A percentile compares a stretch with the other conserved stretches of the same genome.
Evolutionary conservation across 2,329 filamentous ascomycete genomes (phyloP).

Genomic region (Exophiala dermatitidis): DNA sequence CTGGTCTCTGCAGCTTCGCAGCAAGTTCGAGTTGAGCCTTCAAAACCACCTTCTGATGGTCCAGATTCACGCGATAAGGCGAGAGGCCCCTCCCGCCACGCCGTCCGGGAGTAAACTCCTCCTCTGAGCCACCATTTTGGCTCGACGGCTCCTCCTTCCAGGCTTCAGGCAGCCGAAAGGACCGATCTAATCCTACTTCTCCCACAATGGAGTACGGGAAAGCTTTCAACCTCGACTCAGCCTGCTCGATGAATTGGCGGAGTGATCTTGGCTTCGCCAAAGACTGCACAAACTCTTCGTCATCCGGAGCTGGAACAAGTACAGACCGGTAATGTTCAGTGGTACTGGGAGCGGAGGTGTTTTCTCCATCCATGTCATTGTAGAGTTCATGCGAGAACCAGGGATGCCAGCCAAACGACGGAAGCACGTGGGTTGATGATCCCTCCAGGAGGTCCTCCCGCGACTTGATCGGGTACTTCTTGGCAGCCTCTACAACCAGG

Average conservation of each 20-base stretch:
- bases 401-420: slow-evolving; percentile 61
- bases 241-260: slow-evolving; percentile 46
- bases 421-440: slow-evolving; percentile 45
- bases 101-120: slow-evolving; percentile 50
- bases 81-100: slow-evolving; percentile 53
- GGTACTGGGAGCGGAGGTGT: slow-evolving; percentile 29
- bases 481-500: slow-evolving; percentile 48
- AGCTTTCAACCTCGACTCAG: slow-evolving; percentile 40
- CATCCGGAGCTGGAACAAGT: slow-evolving; percentile 43
- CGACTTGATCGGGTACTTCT: slow-evolving; percentile 20
- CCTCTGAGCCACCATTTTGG: slow-evolving; percentile 32
- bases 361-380: slow-evolving; percentile 32
- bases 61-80: slow-evolving; percentile 49
- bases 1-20: slow-evolving; percentile 50
- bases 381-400: slow-evolving; percentile 61
- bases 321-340: slow-evolving; percentile 49
- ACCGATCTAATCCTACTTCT: slow-evolving; percentile 56
- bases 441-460: slow-evolving; percentile 6
- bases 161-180: slow-evolving; percentile 53
- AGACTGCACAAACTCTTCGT: slow-evolving; percentile 42
- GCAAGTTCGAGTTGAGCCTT: slow-evolving; percentile 53
- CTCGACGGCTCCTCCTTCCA: slow-evolving; percentile 33
- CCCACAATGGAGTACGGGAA: slow-evolving; percentile 53
- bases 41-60: slow-evolving; percentile 54
- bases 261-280: slow-evolving; percentile 51